Evolutionary conservation across 1,284 basidiomycete genomes (phyloP), one percentile per base, ranked within the genome.

Genomic region (Rhodotorula sp.): DNA sequence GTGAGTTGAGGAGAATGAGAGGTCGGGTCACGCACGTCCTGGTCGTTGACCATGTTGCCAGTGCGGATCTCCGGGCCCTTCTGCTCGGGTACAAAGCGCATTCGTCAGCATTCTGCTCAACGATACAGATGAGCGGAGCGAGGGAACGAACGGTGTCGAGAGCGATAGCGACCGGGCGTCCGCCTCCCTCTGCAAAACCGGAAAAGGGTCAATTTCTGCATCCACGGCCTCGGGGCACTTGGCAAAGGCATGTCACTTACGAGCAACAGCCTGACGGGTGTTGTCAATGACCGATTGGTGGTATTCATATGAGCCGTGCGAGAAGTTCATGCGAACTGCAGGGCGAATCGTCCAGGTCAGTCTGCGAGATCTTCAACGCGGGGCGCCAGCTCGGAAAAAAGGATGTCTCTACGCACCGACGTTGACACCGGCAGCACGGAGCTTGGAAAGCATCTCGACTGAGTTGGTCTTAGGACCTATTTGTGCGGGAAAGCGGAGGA

Each of bases 41-140:
- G 84, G 80, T 88, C 87, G 81, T 93, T 87, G 81, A 85, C 88
- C 86, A 97, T 99, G 80, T 95, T 80, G 77, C 97, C 97, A 60
- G 97, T 99, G 78, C 97, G 90, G 85, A 99, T 99, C 84, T 99
- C 97, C 54, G 97, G 97, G 66, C 97, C 97, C 91, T 99, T 99
- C 90, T 93, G 77, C 73, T 66, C 38, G 23, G 8, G 18, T 15
- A 18, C 23, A 2, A 26, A 12, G 26, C 0, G 2, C 5, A 7
- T 3, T 7, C 26, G 47, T 72, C 28, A 73, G 71, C 28, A 28
- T 4, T 15, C 38, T 19, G 68, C 34, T 34, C 34, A 34, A 34
- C 34, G 34, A 34, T 6, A 2, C 6, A 34, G 7, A 58, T 52
- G 43, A 10, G 50, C 64, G 67, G 47, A 56, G 45, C 50, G 64